These are phyloP conservation scores for Capillidium rhysosporum DNA, from an alignment of 371 early-diverging fungal species.

Conservation along the genomic window DNA sequence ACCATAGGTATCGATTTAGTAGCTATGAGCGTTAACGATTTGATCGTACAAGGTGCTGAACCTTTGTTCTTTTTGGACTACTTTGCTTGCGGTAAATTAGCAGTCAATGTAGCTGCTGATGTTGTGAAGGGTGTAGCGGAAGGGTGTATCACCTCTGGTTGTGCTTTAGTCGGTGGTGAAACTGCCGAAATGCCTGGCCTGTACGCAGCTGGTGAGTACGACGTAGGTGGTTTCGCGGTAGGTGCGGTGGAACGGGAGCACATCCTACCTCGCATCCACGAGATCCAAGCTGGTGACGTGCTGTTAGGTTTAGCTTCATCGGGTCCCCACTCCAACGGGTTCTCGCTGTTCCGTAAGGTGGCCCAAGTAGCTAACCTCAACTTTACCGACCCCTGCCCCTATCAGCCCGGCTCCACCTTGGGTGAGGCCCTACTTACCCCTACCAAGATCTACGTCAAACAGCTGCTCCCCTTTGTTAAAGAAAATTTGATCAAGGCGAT, in stretches of 20 bases:
- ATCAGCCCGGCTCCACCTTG: conserved; percentile 29
- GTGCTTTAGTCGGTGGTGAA: conserved; percentile 94
- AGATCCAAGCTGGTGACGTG: conserved; percentile 60
- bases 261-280: conserved; percentile 64
- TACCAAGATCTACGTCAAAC: conserved; percentile 86
- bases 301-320: conserved; percentile 80
- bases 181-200: conserved; percentile 99
- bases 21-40: conserved; percentile 97
- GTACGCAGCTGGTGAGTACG: conserved; percentile 56
- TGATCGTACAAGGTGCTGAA: conserved; percentile 97
- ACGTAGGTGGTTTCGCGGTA: conserved; percentile 92
- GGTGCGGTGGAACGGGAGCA: conserved; percentile 85
- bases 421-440: conserved; percentile 79
- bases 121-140: conserved; percentile 85
- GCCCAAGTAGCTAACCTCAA: conserved; percentile 49
- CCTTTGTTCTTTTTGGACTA: conserved; percentile 95
- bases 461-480: conserved; percentile 61
- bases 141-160: conserved; percentile 82
- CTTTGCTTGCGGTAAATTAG: conserved; percentile 84
- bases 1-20: conserved; percentile 89
- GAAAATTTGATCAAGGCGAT: conserved; percentile 72
- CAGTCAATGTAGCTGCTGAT: conserved; percentile 72
- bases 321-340: conserved; percentile 94
- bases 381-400: conserved; percentile 67
- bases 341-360: conserved; percentile 86